Percentiles rank a stretch among this genome's conserved stretches.
phyloP scores from a whole-genome alignment of 208 protist genomes.

The Vickermania ingenoplastis region DNA sequence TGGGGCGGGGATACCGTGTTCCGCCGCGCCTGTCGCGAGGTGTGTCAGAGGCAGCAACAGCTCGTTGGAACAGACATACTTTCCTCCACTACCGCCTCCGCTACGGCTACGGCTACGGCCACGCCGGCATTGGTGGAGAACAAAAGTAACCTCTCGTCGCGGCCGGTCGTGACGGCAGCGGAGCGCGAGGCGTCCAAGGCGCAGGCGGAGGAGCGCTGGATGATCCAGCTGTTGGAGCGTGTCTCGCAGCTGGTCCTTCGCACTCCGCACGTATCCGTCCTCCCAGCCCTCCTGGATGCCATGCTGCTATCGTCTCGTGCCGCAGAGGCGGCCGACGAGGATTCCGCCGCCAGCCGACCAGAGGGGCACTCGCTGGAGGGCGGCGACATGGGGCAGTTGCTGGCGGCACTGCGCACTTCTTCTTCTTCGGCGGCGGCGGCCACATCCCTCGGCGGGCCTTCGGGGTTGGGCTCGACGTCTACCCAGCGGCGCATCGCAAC shows the following conservation, averaged over 20 bases:
- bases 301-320: slow-evolving; percentile 10
- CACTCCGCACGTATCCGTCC: slow-evolving; percentile 29
- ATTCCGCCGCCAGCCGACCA: background rate
- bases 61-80: background rate
- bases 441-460: background rate
- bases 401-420: background rate
- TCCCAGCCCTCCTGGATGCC: slow-evolving; percentile 25
- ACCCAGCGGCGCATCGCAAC: background rate
- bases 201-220: slow-evolving; percentile 28
- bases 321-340: background rate
- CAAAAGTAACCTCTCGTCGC: background rate
- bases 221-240: slow-evolving; percentile 42
- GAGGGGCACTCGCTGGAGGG: background rate
- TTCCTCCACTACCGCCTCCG: background rate
- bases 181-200: background rate
- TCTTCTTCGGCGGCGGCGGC: background rate
- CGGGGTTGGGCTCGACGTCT: background rate
- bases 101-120: background rate
- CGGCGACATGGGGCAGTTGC: background rate
- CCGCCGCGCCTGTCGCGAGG: background rate
- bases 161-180: background rate
- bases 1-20: slow-evolving; percentile 7
- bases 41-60: background rate
- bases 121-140: background rate
- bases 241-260: slow-evolving; percentile 47